Evolutionary conservation across 148 eudicot species (phyloP).

Genomic region (Rhododendron kiyosumense): DNA sequence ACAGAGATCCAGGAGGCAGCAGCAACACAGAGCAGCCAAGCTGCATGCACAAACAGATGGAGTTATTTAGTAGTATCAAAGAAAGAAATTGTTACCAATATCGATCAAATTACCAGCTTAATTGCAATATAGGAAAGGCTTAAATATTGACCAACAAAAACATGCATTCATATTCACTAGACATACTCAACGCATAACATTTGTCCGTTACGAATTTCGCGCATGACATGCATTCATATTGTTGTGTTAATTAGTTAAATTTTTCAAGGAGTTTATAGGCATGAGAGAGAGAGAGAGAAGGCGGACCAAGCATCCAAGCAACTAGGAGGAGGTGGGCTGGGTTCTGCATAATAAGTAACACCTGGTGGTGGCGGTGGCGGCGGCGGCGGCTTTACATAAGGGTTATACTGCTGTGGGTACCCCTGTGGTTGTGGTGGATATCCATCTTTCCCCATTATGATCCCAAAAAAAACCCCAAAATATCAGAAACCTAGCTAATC

Average conservation of each 20-base stretch:
- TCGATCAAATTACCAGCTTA: neutral
- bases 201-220: too few relatives aligned
- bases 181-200: too few relatives aligned
- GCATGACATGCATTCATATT: too few relatives aligned
- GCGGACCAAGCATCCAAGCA: conserved; percentile 1
- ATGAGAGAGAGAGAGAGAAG: neutral
- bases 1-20: conserved; percentile 6
- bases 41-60: neutral
- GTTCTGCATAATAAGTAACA: neutral
- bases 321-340: conserved; percentile 3
- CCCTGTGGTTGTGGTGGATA: neutral
- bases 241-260: neutral
- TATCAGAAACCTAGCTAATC: neutral
- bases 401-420: neutral
- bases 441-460: neutral
- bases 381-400: too few relatives aligned
- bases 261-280: neutral
- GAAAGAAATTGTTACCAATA: too few relatives aligned
- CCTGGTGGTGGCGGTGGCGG: neutral
- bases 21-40: conserved; percentile 13
- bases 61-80: neutral
- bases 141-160: too few relatives aligned
- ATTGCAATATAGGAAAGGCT: neutral
- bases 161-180: too few relatives aligned
- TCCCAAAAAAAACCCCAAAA: neutral